Percentiles rank a stretch among this genome's conserved stretches.
Evolutionary conservation across 148 eudicot genomes (phyloP).

Genomic region (Vaccinium darrowii): DNA sequence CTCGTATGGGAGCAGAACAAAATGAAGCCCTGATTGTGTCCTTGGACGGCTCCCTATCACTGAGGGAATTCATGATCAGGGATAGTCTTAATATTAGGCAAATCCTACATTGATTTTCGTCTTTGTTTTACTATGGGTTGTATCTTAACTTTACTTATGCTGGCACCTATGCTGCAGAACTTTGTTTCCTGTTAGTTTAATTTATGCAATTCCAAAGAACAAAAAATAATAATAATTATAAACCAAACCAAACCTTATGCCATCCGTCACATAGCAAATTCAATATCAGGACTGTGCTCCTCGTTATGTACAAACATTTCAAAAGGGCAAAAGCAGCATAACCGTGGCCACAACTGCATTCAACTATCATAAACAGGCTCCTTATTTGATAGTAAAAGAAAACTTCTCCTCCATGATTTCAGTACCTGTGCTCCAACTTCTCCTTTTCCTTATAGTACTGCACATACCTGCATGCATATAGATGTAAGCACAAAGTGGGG

Average conservation of each 20-base stretch:
- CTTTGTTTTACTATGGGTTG: too few species aligned
- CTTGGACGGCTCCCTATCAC: too few species aligned
- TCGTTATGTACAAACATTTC: neutral
- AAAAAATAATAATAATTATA: too few species aligned
- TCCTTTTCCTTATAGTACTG: slow-evolving; percentile 63
- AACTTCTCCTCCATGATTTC: slow-evolving; percentile 18
- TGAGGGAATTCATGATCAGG: too few species aligned
- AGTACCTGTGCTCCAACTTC: slow-evolving; percentile 66
- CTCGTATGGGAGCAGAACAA: too few species aligned
- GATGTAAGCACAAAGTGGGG: slow-evolving; percentile 20
- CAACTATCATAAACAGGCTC: neutral
- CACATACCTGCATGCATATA: slow-evolving; percentile 41
- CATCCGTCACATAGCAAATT: neutral
- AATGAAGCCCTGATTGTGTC: too few species aligned
- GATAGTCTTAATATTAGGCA: too few species aligned
- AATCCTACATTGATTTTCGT: too few species aligned
- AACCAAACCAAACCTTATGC: neutral
- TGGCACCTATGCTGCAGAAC: too few species aligned
- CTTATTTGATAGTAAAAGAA: neutral
- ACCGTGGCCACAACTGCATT: neutral
- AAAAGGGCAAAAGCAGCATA: neutral
- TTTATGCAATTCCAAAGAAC: too few species aligned
- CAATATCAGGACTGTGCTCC: neutral
- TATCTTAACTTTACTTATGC: too few species aligned
- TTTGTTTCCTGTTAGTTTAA: too few species aligned